Conservation (phyloP, 441 rosid genomes). For the Kokia cookei region DNA sequence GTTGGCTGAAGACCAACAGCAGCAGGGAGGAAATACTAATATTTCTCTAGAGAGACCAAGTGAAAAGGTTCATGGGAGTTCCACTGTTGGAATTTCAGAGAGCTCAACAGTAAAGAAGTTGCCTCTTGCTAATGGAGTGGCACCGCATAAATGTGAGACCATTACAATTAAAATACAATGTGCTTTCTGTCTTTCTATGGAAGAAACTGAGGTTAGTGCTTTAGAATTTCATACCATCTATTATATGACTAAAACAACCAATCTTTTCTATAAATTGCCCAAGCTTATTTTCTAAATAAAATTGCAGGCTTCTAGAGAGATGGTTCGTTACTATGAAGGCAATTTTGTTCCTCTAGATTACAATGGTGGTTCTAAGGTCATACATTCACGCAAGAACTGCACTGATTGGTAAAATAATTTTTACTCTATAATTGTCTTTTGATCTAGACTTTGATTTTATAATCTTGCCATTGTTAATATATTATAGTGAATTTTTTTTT, state of each 20-base stretch:
- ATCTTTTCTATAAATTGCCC: not conserved
- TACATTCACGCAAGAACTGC: slow-evolving; percentile 79
- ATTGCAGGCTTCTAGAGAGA: slow-evolving; percentile 78
- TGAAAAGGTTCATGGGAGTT: slow-evolving; percentile 10
- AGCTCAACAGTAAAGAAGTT: slow-evolving; percentile 22
- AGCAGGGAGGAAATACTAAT: slow-evolving; percentile 11
- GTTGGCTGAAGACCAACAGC: slow-evolving; percentile 17
- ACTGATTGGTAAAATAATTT: slow-evolving; percentile 68
- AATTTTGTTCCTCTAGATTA: slow-evolving; percentile 55
- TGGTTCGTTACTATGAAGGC: slow-evolving; percentile 66
- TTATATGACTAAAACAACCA: not conserved
- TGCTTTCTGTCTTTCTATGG: slow-evolving; percentile 76
- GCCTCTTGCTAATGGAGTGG: slow-evolving; percentile 12
- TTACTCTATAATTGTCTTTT: not conserved
- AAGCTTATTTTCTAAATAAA: slow-evolving; percentile 12
- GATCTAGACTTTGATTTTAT: not conserved
- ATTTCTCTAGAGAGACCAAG: slow-evolving; percentile 3
- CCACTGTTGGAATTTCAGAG: slow-evolving; percentile 12
- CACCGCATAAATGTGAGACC: slow-evolving; percentile 35
- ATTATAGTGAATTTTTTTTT: not conserved
- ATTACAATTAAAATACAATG: slow-evolving; percentile 27
- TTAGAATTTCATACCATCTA: not conserved
- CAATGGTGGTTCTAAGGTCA: slow-evolving; percentile 44
- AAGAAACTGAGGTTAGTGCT: slow-evolving; percentile 56
- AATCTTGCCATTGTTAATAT: not conserved